Percentiles rank a stretch among this genome's conserved stretches.
Conservation (phyloP, 371 early-diverging fungal genomes). For the Apophysomyces trapeziformis region DNA sequence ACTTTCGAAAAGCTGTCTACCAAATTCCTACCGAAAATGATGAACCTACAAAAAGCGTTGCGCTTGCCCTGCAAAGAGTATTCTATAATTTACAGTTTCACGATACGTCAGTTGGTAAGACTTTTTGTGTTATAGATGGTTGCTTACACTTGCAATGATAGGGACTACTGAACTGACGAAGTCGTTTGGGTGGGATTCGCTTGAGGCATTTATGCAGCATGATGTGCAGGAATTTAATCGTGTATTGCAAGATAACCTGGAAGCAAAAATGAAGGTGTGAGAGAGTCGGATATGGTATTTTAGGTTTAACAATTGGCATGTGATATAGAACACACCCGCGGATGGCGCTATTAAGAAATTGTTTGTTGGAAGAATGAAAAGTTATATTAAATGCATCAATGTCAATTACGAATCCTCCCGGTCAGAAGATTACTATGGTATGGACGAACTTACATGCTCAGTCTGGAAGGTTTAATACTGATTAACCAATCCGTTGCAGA, state of each 20-base stretch:
- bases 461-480: neutral
- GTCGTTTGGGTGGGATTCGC: conserved; percentile 97
- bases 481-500: conserved; percentile 55
- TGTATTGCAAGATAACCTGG: conserved; percentile 94
- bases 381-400: conserved; percentile 92
- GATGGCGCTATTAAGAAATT: conserved; percentile 91
- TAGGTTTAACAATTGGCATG: neutral
- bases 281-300: neutral
- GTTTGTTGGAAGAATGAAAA: conserved; percentile 96
- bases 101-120: conserved; percentile 67
- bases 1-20: conserved; percentile 91
- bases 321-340: conserved; percentile 76
- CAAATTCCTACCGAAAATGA: conserved; percentile 91
- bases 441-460: neutral
- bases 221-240: conserved; percentile 98
- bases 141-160: conserved; percentile 8
- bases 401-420: conserved; percentile 95
- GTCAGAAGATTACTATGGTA: conserved; percentile 66
- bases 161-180: conserved; percentile 93
- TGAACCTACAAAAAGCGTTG: conserved; percentile 82
- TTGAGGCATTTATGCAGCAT: conserved; percentile 96
- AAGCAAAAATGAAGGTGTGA: conserved; percentile 83
- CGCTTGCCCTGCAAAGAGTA: conserved; percentile 94
- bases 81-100: conserved; percentile 90
- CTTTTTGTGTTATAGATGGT: neutral